Evolutionary conservation across 345 rosid genomes (phyloP).

Genomic region (Eucalyptus pumila): DNA sequence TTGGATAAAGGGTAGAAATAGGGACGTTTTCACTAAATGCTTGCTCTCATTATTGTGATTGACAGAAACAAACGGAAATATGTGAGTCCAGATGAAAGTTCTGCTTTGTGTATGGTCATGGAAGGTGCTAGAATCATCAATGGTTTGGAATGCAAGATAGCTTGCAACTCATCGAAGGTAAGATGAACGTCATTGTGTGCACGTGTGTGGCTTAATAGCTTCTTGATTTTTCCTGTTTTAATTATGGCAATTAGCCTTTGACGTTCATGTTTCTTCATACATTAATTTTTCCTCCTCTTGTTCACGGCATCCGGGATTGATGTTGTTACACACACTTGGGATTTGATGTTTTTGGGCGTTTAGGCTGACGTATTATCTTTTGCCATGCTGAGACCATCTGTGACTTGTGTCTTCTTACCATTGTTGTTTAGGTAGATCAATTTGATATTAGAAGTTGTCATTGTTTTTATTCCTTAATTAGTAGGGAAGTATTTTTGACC

Average conservation of each 20-base stretch:
- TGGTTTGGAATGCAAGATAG: slow-evolving; percentile 91
- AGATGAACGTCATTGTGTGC: not conserved
- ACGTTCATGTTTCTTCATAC: not conserved
- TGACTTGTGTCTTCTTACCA: not conserved
- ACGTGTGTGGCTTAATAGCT: not conserved
- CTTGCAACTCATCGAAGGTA: slow-evolving; percentile 88
- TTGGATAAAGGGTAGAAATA: not conserved
- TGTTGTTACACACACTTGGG: not conserved
- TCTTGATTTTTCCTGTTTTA: not conserved
- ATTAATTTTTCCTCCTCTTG: not conserved
- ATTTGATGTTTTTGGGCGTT: not conserved
- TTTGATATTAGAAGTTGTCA: not conserved
- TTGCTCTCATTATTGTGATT: not conserved
- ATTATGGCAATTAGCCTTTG: not conserved
- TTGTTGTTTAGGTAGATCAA: not conserved
- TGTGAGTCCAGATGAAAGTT: slow-evolving; percentile 49
- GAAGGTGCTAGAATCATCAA: slow-evolving; percentile 67
- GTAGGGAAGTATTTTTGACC: not conserved
- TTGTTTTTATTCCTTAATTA: not conserved
- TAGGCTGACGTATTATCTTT: not conserved
- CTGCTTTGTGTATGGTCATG: slow-evolving; percentile 55
- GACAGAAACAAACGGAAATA: slow-evolving; percentile 74
- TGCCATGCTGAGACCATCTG: not conserved
- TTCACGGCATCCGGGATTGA: not conserved
- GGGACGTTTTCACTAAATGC: not conserved